Conservation (phyloP, 2,329 filamentous ascomycete genomes). For the Bipolaris victoriae region DNA sequence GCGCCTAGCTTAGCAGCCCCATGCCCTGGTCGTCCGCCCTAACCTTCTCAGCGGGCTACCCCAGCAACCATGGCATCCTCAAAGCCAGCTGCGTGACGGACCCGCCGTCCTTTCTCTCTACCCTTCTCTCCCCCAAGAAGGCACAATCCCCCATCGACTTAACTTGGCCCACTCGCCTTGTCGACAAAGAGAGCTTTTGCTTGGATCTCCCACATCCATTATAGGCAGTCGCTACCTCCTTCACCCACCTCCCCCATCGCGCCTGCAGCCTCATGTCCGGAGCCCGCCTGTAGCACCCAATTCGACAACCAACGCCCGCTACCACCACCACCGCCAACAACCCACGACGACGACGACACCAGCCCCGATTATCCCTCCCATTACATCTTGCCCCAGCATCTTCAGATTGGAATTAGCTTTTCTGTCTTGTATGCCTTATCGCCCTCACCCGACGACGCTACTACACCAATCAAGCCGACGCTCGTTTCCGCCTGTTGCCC, state of each 20-base stretch:
- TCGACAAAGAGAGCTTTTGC: slow-evolving; percentile 32
- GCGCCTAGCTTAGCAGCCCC: slow-evolving; percentile 33
- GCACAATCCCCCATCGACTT: slow-evolving; percentile 31
- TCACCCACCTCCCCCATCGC: slow-evolving; percentile 28
- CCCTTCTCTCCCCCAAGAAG: slow-evolving; percentile 51
- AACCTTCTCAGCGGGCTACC: slow-evolving; percentile 37
- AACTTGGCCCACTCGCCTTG: slow-evolving; percentile 27
- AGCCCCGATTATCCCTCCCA: slow-evolving; percentile 25
- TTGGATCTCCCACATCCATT: slow-evolving; percentile 21
- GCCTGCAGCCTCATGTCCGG: slow-evolving; percentile 33
- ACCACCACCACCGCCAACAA: not conserved
- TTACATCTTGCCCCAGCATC: slow-evolving; percentile 34
- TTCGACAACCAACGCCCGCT: not conserved
- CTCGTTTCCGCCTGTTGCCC: slow-evolving; percentile 29
- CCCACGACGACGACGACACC: slow-evolving; percentile 4
- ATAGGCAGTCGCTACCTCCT: slow-evolving; percentile 35
- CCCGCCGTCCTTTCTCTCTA: slow-evolving; percentile 37
- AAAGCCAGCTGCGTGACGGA: slow-evolving; percentile 45
- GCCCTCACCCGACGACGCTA: slow-evolving; percentile 21
- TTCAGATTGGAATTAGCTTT: slow-evolving; percentile 51
- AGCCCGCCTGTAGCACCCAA: slow-evolving; percentile 23
- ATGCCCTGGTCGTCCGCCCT: slow-evolving; percentile 32
- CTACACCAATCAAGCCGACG: slow-evolving; percentile 23
- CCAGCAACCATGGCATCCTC: slow-evolving; percentile 42
- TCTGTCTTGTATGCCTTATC: slow-evolving; percentile 49